Evolutionary conservation across 176 grass and related monocot genomes (phyloP), one percentile per base, ranked within the genome.

Genomic region (Aegilops umbellulata): DNA sequence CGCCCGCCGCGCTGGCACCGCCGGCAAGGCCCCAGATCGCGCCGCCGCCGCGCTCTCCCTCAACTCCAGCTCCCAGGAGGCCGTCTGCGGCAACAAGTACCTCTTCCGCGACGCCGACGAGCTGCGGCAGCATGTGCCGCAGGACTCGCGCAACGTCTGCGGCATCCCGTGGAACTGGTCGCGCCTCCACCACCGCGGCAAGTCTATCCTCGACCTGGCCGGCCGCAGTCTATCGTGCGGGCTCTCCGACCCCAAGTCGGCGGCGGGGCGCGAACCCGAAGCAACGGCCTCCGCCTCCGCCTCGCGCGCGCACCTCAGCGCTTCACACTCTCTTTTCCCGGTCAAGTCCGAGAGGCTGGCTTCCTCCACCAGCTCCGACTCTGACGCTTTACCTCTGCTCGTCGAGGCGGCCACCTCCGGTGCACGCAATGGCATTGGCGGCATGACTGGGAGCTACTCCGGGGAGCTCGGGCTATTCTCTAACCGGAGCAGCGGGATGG

Each of bases 121-220:
- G 75, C 42, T 94, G 80, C 91, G 79, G 60, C 80, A 90, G 61
- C 93, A 92, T 23, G 65, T 87, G 73, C 30, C 88, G 27, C 81
- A 90, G 64, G 90, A 83, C 80, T 93, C 84, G 9, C 89, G 88
- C 60, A 94, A 94, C 89, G 94, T 96, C 68, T 98, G 94, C 68
- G 94, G 97, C 62, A 94, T 98, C 71, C 97, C 97, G 0, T 98
- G 88, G 90, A 98, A 94, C 87, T 98, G 97, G 97, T 98, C 97
- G 1, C 90, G 94, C 36, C 91, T 98, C 80, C 97, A 96, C 87
- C 68, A 94, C 88, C 91, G 87, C 62, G 88, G 97, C 76, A 99
- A 94, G 86, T 96, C 94, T 7, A 96, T 94, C 83, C 88, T 95
- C 76, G 93, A 92, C 87, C 22, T 87, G 80, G 88, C 93, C 36